Evolutionary conservation across 352 stramenopile species (phyloP).

Genomic region (Globisporangium ultimum): DNA sequence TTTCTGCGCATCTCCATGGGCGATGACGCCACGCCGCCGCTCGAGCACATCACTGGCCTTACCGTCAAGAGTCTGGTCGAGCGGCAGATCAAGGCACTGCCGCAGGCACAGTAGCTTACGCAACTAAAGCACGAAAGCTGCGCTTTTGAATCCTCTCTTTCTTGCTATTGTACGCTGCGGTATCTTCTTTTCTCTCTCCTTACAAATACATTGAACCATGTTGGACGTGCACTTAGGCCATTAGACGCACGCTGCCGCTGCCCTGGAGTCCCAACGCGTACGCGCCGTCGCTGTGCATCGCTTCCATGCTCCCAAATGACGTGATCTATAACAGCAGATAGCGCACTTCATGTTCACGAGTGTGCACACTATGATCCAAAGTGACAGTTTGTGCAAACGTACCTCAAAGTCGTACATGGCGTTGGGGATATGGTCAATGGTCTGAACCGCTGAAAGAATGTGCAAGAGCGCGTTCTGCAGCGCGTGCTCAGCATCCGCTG

Average conservation of each 20-base stretch:
- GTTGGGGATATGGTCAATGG: conserved; percentile 74
- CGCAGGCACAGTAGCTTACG: conserved; percentile 18
- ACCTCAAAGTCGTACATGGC: conserved; percentile 87
- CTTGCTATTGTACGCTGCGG: not conserved
- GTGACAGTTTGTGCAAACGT: not conserved
- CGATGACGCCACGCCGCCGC: conserved; percentile 59
- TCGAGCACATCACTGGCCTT: conserved; percentile 71
- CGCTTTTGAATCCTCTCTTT: no score
- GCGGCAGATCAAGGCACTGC: conserved; percentile 49
- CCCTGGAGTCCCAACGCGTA: conserved; percentile 30
- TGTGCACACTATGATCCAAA: no score
- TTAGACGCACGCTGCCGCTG: conserved; percentile 38
- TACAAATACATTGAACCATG: conserved; percentile 7
- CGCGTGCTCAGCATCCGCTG: conserved; percentile 53
- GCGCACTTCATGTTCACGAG: not conserved
- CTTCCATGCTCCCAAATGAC: conserved; percentile 48
- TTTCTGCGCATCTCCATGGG: conserved; percentile 81
- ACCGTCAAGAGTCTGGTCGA: conserved; percentile 67
- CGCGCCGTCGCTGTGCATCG: conserved; percentile 35
- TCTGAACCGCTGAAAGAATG: conserved; percentile 72
- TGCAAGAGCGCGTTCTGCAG: conserved; percentile 72
- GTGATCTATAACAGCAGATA: conserved; percentile 23
- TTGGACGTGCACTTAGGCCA: not conserved
- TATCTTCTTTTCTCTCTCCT: not conserved
- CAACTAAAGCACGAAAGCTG: conserved; percentile 3